Evolutionary conservation across 371 early-diverging fungal genomes (phyloP).

Genomic region (Apophysomyces sp.): DNA sequence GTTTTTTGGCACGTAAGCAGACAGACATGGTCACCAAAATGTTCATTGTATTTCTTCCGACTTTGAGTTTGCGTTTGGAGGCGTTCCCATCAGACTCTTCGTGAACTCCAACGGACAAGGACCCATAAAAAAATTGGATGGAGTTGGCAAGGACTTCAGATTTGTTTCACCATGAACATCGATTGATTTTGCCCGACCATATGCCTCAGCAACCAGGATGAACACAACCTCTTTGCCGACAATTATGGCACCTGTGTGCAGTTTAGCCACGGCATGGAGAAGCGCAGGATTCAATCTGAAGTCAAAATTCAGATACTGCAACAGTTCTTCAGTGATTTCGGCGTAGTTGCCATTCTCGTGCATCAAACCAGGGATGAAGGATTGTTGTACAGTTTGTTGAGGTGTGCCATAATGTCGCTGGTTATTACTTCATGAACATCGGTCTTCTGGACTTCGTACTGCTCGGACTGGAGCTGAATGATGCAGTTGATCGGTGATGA

Average conservation of each 20-base stretch:
- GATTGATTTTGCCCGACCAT: background rate
- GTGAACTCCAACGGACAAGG: background rate
- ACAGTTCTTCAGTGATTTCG: conserved; percentile 4
- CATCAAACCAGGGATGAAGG: conserved; percentile 6
- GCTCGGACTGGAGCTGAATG: conserved; percentile 2
- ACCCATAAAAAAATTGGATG: background rate
- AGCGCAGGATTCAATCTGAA: conserved; percentile 1
- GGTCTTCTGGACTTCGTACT: background rate
- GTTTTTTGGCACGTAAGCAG: background rate
- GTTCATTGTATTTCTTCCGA: conserved; percentile 4
- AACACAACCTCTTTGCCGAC: background rate
- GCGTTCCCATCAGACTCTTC: conserved; percentile 7
- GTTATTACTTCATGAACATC: background rate
- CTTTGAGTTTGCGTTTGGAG: conserved; percentile 4
- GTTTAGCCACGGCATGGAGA: conserved; percentile 9
- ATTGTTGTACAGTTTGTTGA: conserved; percentile 6
- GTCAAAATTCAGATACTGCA: conserved; percentile 7
- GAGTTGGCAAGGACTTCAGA: conserved; percentile 3
- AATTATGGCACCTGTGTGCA: conserved; percentile 11
- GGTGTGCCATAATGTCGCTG: background rate
- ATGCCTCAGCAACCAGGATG: background rate
- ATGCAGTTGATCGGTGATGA: background rate
- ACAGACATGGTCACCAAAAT: conserved; percentile 7
- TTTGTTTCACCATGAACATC: conserved; percentile 2
- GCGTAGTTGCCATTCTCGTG: conserved; percentile 7